Percentiles rank a stretch among this genome's conserved stretches.
These are phyloP conservation scores for Juglanconis juglandina DNA, from an alignment of 2,329 filamentous ascomycete genomes.

Conservation along the genomic window DNA sequence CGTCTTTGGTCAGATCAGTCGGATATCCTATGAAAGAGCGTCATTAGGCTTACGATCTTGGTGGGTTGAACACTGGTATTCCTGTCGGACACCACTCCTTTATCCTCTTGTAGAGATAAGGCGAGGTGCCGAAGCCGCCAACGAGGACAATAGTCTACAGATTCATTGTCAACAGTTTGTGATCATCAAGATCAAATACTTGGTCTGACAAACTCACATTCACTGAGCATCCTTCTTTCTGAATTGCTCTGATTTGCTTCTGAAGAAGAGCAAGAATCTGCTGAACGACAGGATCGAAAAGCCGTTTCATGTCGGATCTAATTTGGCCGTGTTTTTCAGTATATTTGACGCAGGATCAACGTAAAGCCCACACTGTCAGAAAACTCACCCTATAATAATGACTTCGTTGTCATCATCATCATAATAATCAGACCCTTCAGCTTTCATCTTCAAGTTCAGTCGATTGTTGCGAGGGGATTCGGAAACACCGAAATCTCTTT, in stretches of 20 bases:
- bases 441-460: background rate
- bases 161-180: too few species aligned
- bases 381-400: background rate
- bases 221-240: background rate
- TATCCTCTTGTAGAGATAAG: background rate
- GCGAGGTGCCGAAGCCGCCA: background rate
- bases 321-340: too few species aligned
- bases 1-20: background rate
- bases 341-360: background rate
- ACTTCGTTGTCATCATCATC: slow-evolving; percentile 6
- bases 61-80: background rate
- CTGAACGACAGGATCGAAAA: background rate
- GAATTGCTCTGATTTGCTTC: background rate
- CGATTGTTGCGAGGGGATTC: background rate
- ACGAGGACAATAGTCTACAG: background rate
- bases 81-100: background rate
- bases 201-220: background rate
- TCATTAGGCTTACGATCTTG: background rate
- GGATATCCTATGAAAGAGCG: too few species aligned
- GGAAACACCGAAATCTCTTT: slow-evolving; percentile 1
- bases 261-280: background rate
- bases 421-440: background rate
- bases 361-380: background rate
- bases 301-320: background rate
- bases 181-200: background rate